These are phyloP conservation scores for Podospora sp. DNA, from an alignment of 495 filamentous ascomycete genomes.

Conservation along the genomic window DNA sequence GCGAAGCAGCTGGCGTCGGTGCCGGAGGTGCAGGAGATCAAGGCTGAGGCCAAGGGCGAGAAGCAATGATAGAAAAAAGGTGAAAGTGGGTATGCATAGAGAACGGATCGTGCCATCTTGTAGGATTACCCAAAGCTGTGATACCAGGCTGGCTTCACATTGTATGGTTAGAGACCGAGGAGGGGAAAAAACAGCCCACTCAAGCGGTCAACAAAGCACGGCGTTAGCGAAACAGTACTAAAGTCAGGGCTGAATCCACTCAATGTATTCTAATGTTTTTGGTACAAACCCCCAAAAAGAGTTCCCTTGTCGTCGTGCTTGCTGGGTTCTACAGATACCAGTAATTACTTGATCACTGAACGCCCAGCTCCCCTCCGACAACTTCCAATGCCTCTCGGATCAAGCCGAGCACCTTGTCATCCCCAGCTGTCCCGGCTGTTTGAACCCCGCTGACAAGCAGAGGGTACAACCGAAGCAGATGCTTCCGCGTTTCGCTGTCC, in stretches of 20 bases:
- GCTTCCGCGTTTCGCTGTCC: slow-evolving; percentile 60
- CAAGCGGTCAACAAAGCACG: neutral
- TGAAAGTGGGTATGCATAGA: neutral
- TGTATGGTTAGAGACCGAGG: neutral
- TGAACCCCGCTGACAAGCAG: slow-evolving; percentile 71
- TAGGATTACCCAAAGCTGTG: slow-evolving; percentile 1
- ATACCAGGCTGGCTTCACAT: neutral
- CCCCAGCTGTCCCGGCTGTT: slow-evolving; percentile 65
- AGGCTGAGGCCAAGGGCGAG: neutral
- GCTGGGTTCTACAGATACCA: neutral
- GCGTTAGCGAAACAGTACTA: slow-evolving; percentile 4
- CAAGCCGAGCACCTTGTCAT: slow-evolving; percentile 62
- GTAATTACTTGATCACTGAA: slow-evolving; percentile 23
- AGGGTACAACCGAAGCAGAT: slow-evolving; percentile 80
- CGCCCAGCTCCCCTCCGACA: slow-evolving; percentile 68
- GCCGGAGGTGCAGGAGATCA: neutral
- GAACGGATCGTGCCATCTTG: neutral
- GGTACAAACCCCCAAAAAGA: neutral
- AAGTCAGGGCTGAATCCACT: slow-evolving; percentile 5
- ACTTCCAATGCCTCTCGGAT: slow-evolving; percentile 62
- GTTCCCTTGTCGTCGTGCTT: neutral
- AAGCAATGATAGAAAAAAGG: neutral
- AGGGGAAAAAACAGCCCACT: slow-evolving; percentile 1
- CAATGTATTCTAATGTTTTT: slow-evolving; percentile 9
- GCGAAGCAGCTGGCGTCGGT: slow-evolving; percentile 51